Base-by-base conservation (phyloP, 371 early-diverging fungal species). In the Amoeboaphelidium occidentale region DNA sequence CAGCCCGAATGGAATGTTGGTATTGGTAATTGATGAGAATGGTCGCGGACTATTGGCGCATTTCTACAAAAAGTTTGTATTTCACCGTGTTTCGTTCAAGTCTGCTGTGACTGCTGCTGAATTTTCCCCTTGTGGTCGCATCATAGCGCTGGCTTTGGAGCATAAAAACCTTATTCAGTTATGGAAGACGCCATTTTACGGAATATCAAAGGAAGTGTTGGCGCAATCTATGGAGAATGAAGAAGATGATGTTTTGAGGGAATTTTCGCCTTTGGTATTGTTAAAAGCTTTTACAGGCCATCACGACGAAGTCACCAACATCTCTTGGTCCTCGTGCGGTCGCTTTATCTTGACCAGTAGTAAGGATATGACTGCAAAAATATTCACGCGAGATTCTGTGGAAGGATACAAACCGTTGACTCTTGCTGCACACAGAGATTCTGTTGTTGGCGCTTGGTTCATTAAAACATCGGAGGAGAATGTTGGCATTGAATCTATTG, bases 131-230 rank as follows among this genome's bases (percentile, higher is more conserved):
- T 51, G 64, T 50, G 61, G 64, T 46, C 70, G 72, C 50, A 78
- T 61, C 53, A 72, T 97, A 60, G 93, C 87, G 0, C 79, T 86
- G 2, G 78, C 89, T 32, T 17, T 32, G 39, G 10, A 32, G 1
- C 65, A 77, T 43, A 91, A 81, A 55, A 81, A 79, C 53, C 66
- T 70, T 25, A 65, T 90, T 27, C 80, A 91, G 56, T 60, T 93
- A n/a, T 94, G 94, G 94, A 70, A 74, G 63, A 76, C 92, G 24
- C 97, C 97, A 20, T 83, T 85, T 41, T 78, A 75, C 58, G 59
- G 6, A 32, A 32, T 32, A 32, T 6, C 6, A 32, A 17, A 32
- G 39, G 39, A 32, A 32, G 39, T 32, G 39, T 10, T 32, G 17
- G 17, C 39, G 6, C 17, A 17, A 32, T 6, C 39, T 6, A 6